Conservation (phyloP, 2,329 filamentous ascomycete species). For the Aspergillus sp. region DNA sequence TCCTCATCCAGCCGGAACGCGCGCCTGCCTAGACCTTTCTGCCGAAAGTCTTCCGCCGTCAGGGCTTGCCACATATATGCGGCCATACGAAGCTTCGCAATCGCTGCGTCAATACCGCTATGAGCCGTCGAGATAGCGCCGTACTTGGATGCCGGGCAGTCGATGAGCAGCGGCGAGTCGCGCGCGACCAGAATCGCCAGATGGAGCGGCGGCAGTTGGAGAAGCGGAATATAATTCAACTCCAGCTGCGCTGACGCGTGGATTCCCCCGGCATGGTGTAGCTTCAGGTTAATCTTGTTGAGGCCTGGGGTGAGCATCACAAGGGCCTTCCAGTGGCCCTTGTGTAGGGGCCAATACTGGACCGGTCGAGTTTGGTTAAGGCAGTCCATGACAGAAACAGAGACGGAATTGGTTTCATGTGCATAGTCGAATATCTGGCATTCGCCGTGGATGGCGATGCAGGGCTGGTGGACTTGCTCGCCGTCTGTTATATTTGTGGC, state of each 20-base stretch:
- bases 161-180: background rate
- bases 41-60: background rate
- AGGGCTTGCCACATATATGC: conserved; percentile 1
- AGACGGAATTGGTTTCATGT: background rate
- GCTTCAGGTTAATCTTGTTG: background rate
- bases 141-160: conserved; percentile 1
- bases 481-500: background rate
- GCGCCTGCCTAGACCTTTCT: background rate
- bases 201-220: background rate
- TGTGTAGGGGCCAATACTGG: background rate
- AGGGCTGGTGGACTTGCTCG: background rate
- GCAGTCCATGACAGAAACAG: background rate
- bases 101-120: background rate
- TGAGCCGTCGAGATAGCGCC: background rate
- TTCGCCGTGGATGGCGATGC: background rate
- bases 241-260: background rate
- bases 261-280: background rate
- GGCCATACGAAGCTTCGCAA: background rate
- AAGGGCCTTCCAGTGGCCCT: background rate
- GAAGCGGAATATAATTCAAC: background rate
- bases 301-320: background rate
- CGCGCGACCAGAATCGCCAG: background rate
- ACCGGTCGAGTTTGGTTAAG: background rate
- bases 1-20: conserved; percentile 1
- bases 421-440: background rate